Base-by-base conservation (phyloP, 805 yeast genomes). In the Kazachstania martiniae region DNA sequence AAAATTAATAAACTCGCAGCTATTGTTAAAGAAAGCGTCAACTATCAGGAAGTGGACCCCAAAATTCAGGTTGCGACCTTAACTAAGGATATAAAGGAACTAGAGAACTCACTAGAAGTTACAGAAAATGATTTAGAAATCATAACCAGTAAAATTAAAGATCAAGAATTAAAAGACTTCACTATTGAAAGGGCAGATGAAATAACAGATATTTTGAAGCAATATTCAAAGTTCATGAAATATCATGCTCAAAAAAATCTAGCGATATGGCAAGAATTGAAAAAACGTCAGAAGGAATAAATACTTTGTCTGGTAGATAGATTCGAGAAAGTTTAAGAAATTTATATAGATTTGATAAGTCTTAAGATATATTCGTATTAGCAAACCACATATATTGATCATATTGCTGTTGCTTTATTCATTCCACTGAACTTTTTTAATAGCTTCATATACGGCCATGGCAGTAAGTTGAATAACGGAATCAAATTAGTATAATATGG, bases 401-500 rank as follows among this genome's bases (percentile, higher is more conserved):
- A 7, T 19, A 32, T 21, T 10, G 31, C 42, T 4, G 55, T 49
- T 6, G 49, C 65, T 12, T 49, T 41, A 51, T 83, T 89, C 49
- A 84, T 74, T 0, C 87, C 85, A 7, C 83, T 68, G 3, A 67
- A 24, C 21, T 53, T 48, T 33, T 91, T 21, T 70, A 39, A 26
- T n/a, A 46, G 9, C n/a, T 32, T 31, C 10, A 37, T 18, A 26
- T 46, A 44, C 2, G 79, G 84, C 78, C 83, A 73, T 0, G 94
- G 94, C 12, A 74, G 53, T 0, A 75, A 72, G 35, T 91, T 65
- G 42, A 86, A 59, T 1, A 81, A 37, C 0, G 95, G 94, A 22
- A 87, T 45, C 28, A 82, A 58, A 41, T 77, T 72, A 2, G 84
- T 86, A 54, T 87, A 89, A 27, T 77, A 61, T 0, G 97, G 96